A percentile compares a stretch with the other conserved stretches of the same genome.
Conservation (phyloP, 495 filamentous ascomycete species). For the Aspergillus baeticus region DNA sequence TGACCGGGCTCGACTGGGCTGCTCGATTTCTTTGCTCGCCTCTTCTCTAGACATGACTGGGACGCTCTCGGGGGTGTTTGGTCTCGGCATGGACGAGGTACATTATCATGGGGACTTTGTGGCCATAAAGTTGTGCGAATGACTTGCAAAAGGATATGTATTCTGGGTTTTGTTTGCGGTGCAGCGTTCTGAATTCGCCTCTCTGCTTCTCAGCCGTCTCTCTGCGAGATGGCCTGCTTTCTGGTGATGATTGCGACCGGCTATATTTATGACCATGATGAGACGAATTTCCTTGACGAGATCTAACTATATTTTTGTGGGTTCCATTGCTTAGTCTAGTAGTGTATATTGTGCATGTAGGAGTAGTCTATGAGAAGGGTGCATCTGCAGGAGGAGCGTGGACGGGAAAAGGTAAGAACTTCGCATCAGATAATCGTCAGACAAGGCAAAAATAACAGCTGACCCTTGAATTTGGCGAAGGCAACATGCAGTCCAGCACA, state of each 20-base stretch:
- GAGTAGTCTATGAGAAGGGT: too few relatives aligned
- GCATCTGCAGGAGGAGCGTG: not conserved
- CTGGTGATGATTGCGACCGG: slow-evolving; percentile 24
- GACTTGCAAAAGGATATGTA: slow-evolving; percentile 15
- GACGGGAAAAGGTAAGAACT: not conserved
- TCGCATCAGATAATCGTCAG: not conserved
- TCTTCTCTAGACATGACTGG: slow-evolving; percentile 12
- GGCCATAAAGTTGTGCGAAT: slow-evolving; percentile 13
- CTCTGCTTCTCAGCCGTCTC: slow-evolving; percentile 15
- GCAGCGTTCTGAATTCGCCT: slow-evolving; percentile 13
- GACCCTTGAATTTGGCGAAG: not conserved
- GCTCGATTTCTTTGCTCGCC: not conserved
- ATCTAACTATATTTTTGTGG: slow-evolving; percentile 25
- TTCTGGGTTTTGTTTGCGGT: slow-evolving; percentile 17
- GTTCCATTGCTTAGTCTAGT: slow-evolving; percentile 2
- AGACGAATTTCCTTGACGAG: slow-evolving; percentile 44
- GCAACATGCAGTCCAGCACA: not conserved
- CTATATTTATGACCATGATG: slow-evolving; percentile 46
- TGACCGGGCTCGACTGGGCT: not conserved
- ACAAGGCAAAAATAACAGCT: not conserved
- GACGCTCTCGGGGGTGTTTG: not conserved
- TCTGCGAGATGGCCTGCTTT: slow-evolving; percentile 24
- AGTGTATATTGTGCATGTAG: not conserved
- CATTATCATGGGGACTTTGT: slow-evolving; percentile 3
- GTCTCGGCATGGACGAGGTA: slow-evolving; percentile 6